Evolutionary conservation across 2,329 filamentous ascomycete species (phyloP).

Genomic region (Penicillium crustosum): DNA sequence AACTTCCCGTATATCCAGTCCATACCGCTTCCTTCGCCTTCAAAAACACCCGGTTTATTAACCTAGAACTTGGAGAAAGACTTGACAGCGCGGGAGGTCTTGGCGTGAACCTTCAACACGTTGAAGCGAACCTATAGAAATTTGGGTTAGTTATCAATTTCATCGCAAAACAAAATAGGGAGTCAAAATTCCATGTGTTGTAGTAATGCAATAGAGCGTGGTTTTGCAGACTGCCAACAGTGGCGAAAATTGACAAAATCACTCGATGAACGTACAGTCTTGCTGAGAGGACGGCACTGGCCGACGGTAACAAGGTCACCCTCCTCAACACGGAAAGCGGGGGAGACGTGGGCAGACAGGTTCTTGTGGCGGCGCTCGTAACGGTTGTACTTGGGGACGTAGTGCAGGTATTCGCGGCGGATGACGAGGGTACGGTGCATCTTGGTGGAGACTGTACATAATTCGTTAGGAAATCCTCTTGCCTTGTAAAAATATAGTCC

Average conservation of each 20-base stretch:
- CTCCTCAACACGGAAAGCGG: constrained; percentile 99
- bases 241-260: background rate
- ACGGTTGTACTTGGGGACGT: constrained; percentile 98
- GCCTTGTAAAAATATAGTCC: background rate
- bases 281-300: constrained; percentile 98
- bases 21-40: constrained; percentile 40
- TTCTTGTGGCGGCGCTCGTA: constrained; percentile 99
- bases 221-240: background rate
- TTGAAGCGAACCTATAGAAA: constrained; percentile 87
- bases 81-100: constrained; percentile 67
- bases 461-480: background rate
- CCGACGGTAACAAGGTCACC: constrained; percentile 99
- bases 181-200: background rate
- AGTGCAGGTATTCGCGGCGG: constrained; percentile 99
- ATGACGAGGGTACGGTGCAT: constrained; percentile 99
- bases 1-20: constrained; percentile 40
- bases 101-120: constrained; percentile 93
- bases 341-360: constrained; percentile 96
- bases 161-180: background rate
- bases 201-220: background rate
- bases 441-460: constrained; percentile 80
- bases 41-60: constrained; percentile 34
- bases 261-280: constrained; percentile 75
- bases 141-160: constrained; percentile 20
- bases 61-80: constrained; percentile 95